Conservation (phyloP, 2,329 filamentous ascomycete species). For the Sclerotinia minor region DNA sequence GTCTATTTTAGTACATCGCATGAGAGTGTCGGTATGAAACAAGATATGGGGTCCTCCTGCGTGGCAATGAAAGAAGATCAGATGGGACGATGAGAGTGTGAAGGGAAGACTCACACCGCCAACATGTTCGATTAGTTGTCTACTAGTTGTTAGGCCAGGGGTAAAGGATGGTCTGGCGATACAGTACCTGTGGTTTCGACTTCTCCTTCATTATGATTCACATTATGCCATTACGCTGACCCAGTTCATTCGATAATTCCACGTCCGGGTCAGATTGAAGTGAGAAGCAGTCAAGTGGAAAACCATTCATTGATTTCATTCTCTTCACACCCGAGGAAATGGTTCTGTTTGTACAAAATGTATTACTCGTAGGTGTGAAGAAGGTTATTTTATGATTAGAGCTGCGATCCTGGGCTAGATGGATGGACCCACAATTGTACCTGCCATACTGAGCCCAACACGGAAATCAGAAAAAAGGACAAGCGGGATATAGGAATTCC, state of each 20-base stretch:
- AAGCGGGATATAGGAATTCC: background rate
- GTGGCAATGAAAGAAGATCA: background rate
- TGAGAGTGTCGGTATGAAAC: background rate
- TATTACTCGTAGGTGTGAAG: no score
- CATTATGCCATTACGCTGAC: no score
- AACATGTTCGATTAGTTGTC: no score
- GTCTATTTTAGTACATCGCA: slow-evolving; percentile 2
- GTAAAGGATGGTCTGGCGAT: slow-evolving; percentile 6
- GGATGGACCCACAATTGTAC: no score
- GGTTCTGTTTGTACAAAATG: background rate
- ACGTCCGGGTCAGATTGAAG: background rate
- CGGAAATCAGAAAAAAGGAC: no score
- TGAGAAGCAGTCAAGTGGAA: background rate
- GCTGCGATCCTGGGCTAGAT: no score
- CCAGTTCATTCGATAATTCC: background rate
- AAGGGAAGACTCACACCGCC: no score
- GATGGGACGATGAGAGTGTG: background rate
- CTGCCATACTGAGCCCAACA: no score
- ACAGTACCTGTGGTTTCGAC: no score
- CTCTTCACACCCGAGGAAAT: no score
- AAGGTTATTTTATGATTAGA: no score
- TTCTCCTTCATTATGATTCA: no score
- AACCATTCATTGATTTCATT: slow-evolving; percentile 12
- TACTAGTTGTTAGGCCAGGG: background rate
- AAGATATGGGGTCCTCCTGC: background rate